phyloP scores from a whole-genome alignment of 345 rosid species.

The Eucalyptus urophylla region DNA sequence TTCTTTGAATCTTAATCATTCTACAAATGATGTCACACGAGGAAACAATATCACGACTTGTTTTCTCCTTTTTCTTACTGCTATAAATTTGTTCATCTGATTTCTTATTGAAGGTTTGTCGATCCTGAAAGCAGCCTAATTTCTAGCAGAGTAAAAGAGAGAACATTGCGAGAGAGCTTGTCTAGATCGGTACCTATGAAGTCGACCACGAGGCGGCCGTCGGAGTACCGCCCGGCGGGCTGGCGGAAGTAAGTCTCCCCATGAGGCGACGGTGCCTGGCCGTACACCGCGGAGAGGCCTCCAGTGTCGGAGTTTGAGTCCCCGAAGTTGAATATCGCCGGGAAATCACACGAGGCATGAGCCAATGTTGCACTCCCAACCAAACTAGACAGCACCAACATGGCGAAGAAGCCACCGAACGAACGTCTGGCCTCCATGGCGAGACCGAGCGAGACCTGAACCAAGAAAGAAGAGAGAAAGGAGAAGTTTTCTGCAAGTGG shows the following conservation, averaged over 20 bases:
- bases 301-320: conserved; percentile 97
- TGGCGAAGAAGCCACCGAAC: neutral
- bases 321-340: conserved; percentile 84
- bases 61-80: neutral
- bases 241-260: conserved; percentile 59
- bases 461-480: neutral
- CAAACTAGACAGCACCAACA: neutral
- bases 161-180: neutral
- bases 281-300: conserved; percentile 73
- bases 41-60: neutral
- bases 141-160: neutral
- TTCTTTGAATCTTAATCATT: neutral
- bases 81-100: neutral
- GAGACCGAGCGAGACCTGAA: neutral
- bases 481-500: neutral
- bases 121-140: neutral
- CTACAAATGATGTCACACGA: neutral
- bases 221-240: conserved; percentile 77
- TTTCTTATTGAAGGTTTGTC: neutral
- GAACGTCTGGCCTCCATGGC: neutral
- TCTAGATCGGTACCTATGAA: conserved; percentile 45
- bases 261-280: conserved; percentile 60
- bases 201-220: conserved; percentile 82
- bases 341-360: conserved; percentile 22
- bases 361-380: neutral